Conservation (phyloP, 2,329 filamentous ascomycete genomes). For the Trichothecium roseum region DNA sequence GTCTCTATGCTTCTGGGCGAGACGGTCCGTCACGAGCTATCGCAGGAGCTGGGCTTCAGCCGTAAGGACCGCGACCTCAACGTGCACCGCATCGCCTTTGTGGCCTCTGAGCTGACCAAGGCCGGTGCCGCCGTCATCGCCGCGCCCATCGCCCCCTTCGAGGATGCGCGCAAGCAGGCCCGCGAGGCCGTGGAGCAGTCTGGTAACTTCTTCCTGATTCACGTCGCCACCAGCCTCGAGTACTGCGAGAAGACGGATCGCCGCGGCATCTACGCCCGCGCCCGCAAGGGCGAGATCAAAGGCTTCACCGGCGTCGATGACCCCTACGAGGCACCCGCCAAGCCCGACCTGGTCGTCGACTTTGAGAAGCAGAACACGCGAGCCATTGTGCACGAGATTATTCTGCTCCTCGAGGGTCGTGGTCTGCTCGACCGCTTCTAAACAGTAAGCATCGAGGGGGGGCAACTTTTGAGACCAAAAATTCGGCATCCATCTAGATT, state of each 20-base stretch:
- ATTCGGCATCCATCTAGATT: too few species aligned
- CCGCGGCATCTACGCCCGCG: conserved; percentile 77
- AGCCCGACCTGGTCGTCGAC: conserved; percentile 79
- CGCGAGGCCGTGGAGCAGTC: conserved; percentile 78
- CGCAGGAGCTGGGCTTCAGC: conserved; percentile 90
- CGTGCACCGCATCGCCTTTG: conserved; percentile 92
- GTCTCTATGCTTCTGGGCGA: conserved; percentile 93
- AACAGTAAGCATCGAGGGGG: conserved; percentile 8
- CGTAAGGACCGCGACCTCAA: conserved; percentile 88
- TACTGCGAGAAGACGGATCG: conserved; percentile 93
- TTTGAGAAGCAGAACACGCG: conserved; percentile 77
- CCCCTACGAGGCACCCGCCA: conserved; percentile 78
- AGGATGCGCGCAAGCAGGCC: conserved; percentile 64
- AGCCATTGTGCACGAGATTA: conserved; percentile 92
- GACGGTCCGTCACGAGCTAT: conserved; percentile 87
- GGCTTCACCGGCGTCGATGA: conserved; percentile 98
- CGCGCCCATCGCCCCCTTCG: conserved; percentile 90
- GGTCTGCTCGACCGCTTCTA: conserved; percentile 70
- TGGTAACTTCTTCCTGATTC: conserved; percentile 88
- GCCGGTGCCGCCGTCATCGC: conserved; percentile 92
- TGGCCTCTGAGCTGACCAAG: conserved; percentile 87
- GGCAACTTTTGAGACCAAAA: too few species aligned
- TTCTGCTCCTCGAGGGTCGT: conserved; percentile 80
- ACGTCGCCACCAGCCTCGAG: conserved; percentile 88
- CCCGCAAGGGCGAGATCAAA: conserved; percentile 84